These are phyloP conservation scores for Lepraria neglecta DNA, from an alignment of 495 filamentous ascomycete genomes.

Conservation along the genomic window DNA sequence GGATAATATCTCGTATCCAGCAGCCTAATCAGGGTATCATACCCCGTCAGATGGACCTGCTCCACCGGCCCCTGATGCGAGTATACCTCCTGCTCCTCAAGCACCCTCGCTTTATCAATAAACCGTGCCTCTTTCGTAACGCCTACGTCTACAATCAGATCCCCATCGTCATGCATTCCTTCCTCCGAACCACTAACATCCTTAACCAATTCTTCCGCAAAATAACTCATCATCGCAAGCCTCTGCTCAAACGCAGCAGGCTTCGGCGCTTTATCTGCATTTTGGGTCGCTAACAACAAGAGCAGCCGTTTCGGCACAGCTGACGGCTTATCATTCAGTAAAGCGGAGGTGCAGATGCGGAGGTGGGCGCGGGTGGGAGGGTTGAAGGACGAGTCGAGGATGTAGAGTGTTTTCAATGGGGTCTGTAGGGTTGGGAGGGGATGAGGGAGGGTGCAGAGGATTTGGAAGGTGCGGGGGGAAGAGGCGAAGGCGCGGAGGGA, in stretches of 20 bases:
- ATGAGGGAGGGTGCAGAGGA: constrained; percentile 50
- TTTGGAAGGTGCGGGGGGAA: constrained; percentile 50
- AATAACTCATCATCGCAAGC: constrained; percentile 77
- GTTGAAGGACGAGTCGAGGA: constrained; percentile 95
- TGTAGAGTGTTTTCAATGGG: constrained; percentile 53
- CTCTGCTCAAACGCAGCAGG: constrained; percentile 77
- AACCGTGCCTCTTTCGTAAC: constrained; percentile 81
- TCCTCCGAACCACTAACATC: constrained; percentile 24
- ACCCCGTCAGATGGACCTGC: constrained; percentile 79
- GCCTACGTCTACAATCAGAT: constrained; percentile 56
- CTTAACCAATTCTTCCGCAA: constrained; percentile 57
- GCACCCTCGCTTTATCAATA: constrained; percentile 69
- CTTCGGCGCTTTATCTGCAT: constrained; percentile 87
- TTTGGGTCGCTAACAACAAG: constrained; percentile 78
- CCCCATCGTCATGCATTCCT: not conserved
- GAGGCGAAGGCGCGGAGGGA: constrained; percentile 52
- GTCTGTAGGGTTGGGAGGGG: constrained; percentile 27
- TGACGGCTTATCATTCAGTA: constrained; percentile 40
- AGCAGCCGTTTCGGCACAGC: constrained; percentile 52
- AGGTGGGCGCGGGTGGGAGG: constrained; percentile 82
- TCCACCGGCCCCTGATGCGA: constrained; percentile 28
- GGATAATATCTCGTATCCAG: constrained; percentile 82
- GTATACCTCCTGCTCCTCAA: constrained; percentile 44
- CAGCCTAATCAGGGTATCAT: constrained; percentile 80
- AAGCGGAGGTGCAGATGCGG: constrained; percentile 62